Percentiles rank a stretch among this genome's conserved stretches.
These are phyloP conservation scores for Solanum chiquidenum DNA, from an alignment of 257 asterid species.

Conservation along the genomic window DNA sequence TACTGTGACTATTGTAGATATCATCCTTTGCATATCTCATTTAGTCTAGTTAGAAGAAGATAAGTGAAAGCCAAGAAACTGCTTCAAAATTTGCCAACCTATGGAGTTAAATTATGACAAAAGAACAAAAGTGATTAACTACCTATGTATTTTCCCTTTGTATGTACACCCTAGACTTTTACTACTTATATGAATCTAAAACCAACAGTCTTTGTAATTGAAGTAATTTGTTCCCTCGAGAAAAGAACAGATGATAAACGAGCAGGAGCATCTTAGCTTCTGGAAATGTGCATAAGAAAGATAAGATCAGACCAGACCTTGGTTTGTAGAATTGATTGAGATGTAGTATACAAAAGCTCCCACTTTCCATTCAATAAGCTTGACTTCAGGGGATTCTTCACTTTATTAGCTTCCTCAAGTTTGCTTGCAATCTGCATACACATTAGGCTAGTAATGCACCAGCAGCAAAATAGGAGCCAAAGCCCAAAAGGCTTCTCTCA, in stretches of 20 bases:
- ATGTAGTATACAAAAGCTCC: constrained; percentile 65
- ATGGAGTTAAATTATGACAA: background rate
- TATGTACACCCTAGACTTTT: background rate
- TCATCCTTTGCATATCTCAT: background rate
- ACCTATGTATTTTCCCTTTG: background rate
- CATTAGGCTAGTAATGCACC: background rate
- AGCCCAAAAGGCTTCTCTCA: background rate
- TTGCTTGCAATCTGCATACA: constrained; percentile 41
- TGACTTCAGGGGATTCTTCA: constrained; percentile 53
- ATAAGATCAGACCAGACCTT: constrained; percentile 10
- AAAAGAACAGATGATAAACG: background rate
- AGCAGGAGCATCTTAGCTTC: background rate
- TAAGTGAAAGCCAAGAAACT: background rate
- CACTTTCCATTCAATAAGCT: constrained; percentile 52
- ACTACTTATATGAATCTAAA: background rate
- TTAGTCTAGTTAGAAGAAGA: background rate
- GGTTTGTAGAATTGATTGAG: constrained; percentile 38
- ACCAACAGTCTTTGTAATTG: background rate
- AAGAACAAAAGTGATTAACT: background rate
- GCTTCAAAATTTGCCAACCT: background rate
- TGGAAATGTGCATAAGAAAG: background rate
- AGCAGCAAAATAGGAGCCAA: background rate
- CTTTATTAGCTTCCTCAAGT: constrained; percentile 44
- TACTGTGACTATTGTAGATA: background rate
- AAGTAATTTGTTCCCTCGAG: background rate